These are phyloP conservation scores for Arthrobotrys entomopaga DNA, from an alignment of 2,329 filamentous ascomycete species.

Conservation along the genomic window DNA sequence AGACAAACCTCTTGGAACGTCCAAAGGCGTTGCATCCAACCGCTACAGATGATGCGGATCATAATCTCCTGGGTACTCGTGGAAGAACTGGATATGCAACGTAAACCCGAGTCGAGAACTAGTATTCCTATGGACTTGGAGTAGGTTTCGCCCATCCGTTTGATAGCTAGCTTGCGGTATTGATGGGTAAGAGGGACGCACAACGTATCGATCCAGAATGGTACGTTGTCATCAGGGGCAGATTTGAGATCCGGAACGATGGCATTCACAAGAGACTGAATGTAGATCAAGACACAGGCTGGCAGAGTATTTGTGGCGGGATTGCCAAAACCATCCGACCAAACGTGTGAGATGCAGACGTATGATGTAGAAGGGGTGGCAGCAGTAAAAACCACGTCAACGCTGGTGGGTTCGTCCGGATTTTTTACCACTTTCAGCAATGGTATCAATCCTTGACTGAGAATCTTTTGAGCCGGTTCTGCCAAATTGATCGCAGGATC, in stretches of 20 bases:
- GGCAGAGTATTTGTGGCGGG: background rate
- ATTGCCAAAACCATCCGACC: slow-evolving; percentile 7
- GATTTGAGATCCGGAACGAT: background rate
- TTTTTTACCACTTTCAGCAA: too few relatives aligned
- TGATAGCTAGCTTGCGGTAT: slow-evolving; percentile 1
- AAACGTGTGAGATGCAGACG: slow-evolving; percentile 3
- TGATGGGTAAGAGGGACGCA: background rate
- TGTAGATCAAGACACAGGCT: background rate
- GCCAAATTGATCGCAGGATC: too few relatives aligned
- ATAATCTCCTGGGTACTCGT: background rate
- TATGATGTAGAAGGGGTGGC: background rate
- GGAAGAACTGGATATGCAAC: background rate
- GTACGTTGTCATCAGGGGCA: background rate
- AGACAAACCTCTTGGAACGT: slow-evolving; percentile 9
- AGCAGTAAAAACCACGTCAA: background rate
- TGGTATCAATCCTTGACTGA: too few relatives aligned
- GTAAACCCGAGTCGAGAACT: background rate
- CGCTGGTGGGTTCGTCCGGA: background rate
- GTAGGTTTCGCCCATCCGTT: background rate
- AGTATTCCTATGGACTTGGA: slow-evolving; percentile 5
- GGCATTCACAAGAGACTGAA: slow-evolving; percentile 1
- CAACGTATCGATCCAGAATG: background rate
- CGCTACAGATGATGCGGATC: slow-evolving; percentile 1
- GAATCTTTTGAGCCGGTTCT: too few relatives aligned
- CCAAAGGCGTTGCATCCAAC: slow-evolving; percentile 10